phyloP scores from a whole-genome alignment of 352 stramenopile genomes.

The Thraustochytrium striatum region DNA sequence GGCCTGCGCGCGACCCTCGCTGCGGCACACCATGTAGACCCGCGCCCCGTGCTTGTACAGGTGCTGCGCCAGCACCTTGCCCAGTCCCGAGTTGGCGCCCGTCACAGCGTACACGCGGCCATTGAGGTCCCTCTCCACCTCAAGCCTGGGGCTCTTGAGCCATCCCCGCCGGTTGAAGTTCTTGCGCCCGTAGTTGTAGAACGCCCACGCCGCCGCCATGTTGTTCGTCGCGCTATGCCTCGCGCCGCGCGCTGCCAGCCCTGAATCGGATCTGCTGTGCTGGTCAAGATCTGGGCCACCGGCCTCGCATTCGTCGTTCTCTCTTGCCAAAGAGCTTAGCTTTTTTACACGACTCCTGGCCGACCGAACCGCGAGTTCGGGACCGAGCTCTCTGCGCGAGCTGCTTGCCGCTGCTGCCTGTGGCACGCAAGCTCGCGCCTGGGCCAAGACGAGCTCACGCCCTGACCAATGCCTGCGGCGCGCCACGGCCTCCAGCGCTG shows the following conservation, averaged over 20 bases:
- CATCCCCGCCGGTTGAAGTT: conserved; percentile 25
- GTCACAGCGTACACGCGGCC: conserved; percentile 65
- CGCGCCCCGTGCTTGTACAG: conserved; percentile 57
- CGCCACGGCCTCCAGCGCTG: too few relatives aligned
- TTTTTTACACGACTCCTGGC: too few relatives aligned
- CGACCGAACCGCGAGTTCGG: too few relatives aligned
- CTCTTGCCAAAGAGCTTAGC: too few relatives aligned
- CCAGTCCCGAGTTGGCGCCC: conserved; percentile 66
- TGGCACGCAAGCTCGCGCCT: too few relatives aligned
- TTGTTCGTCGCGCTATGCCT: neutral
- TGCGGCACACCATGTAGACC: conserved; percentile 71
- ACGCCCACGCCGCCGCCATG: neutral
- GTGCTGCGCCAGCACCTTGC: conserved; percentile 62
- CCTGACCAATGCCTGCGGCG: too few relatives aligned
- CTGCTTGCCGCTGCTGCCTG: too few relatives aligned
- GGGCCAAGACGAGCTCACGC: too few relatives aligned
- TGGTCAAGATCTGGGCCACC: too few relatives aligned
- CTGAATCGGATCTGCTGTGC: neutral
- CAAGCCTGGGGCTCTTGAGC: neutral
- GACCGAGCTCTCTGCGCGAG: too few relatives aligned
- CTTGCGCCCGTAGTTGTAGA: conserved; percentile 45
- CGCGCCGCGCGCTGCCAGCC: neutral
- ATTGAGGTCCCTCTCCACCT: conserved; percentile 54
- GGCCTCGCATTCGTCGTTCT: too few relatives aligned
- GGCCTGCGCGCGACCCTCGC: conserved; percentile 60